Percentiles rank a stretch among this genome's conserved stretches.
Evolutionary conservation across 2,329 filamentous ascomycete genomes (phyloP).

Genomic region (Claviceps pazoutovae): DNA sequence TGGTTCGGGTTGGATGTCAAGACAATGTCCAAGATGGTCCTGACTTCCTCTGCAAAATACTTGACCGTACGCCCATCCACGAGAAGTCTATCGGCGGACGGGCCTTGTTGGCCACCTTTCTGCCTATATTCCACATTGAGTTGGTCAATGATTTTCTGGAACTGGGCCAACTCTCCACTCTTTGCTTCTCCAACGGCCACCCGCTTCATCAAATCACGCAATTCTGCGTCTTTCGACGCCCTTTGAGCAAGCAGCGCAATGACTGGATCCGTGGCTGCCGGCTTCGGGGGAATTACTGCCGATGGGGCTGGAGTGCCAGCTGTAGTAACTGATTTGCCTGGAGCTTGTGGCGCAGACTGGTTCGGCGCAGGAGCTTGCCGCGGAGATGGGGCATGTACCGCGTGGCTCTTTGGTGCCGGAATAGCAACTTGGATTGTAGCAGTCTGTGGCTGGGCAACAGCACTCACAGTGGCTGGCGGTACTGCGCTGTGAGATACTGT

Average conservation of each 20-base stretch:
- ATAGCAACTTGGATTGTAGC: constrained; percentile 7
- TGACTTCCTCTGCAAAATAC: constrained; percentile 46
- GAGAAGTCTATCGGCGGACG: constrained; percentile 39
- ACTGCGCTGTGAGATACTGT: constrained; percentile 3
- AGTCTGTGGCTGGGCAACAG: constrained; percentile 1
- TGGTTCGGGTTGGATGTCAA: constrained; percentile 44
- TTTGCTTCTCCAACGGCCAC: constrained; percentile 64
- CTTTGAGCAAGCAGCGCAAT: constrained; percentile 67
- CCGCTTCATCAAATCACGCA: constrained; percentile 71
- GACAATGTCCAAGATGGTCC: constrained; percentile 43
- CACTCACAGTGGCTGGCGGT: background rate
- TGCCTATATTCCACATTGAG: constrained; percentile 48
- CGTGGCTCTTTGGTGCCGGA: constrained; percentile 7
- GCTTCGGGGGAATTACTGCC: constrained; percentile 10
- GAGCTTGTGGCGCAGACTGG: constrained; percentile 5
- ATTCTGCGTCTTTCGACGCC: constrained; percentile 56
- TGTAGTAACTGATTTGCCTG: constrained; percentile 8
- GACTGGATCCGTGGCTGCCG: constrained; percentile 50
- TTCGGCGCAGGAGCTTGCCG: constrained; percentile 1
- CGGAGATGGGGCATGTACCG: background rate
- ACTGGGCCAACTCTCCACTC: constrained; percentile 56
- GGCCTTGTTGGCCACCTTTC: constrained; percentile 35
- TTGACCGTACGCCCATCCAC: constrained; percentile 43
- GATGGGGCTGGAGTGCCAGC: background rate
- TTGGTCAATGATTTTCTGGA: constrained; percentile 70